Base-by-base conservation (phyloP, 768 basidiomycete species). In the Neoboletus brunneissimus region DNA sequence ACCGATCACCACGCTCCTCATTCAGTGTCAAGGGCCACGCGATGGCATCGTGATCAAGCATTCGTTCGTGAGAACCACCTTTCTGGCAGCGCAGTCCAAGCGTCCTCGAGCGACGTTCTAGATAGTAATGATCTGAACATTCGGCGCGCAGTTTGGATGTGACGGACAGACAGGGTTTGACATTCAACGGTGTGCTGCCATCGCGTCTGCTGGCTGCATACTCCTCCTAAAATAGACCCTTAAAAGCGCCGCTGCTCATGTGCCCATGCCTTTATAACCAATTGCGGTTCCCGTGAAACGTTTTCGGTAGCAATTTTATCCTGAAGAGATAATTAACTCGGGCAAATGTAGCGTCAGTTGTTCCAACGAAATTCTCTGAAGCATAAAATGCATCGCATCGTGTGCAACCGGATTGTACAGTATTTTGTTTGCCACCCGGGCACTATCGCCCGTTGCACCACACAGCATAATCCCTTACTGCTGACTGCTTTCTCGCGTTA, bases 401-500 rank as follows among this genome's bases (percentile, higher is more conserved):
- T 20, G 13, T 32, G 22, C 44, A 37, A 37, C 16, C 42, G 53
- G 56, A 43, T 48, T 43, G 35, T 6, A 52, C 2, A 27, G 13
- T 34, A 41, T 51, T 8, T 34, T n/a, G n/a, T 32, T 46, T n/a
- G 29, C 31, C 2, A 27, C 6, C 45, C n/a, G 5, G 13, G 7
- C 31, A 34, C 54, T 12, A 22, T 48, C 48, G 29, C 25, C 25
- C 15, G 31, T 2, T 32, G 31, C 31, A 12, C 11, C 13, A 7
- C 32, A 25, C 49, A 2, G 16, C 13, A 32, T 12, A 32, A 11
- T 32, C 32, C 5, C 48, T 51, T 18, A 25, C 23, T 48, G 48
- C 43, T 46, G 42, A 41, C 50, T 40, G 44, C 44, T 55, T 56
- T 53, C 31, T 56, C 52, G 56, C 55, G 32, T 54, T 42, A 44